Base-by-base conservation (phyloP, 1,284 basidiomycete species). In the Naganishia cerealis region DNA sequence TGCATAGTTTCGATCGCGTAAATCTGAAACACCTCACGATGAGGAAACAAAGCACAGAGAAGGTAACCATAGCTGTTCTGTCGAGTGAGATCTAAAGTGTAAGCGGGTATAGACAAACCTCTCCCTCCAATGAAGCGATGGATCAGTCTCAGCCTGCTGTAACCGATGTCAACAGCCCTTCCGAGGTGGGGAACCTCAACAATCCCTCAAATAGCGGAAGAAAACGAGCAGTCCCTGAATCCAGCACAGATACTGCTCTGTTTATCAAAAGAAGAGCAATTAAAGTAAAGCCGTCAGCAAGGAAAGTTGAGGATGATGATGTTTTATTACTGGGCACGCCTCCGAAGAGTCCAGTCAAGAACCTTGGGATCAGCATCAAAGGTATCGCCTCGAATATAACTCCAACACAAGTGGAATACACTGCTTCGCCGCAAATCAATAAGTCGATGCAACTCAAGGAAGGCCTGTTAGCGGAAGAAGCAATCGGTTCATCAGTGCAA, bases 201-300 rank as follows among this genome's bases (percentile, higher is more conserved):
- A 18, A 50, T 10, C 54, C 61, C 21, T 40, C 50, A 24, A 54
- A 42, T 24, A 59, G 24, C 29, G 13, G 13, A 18, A 39, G 50
- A n/a, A 63, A 63, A 52, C 50, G 61, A 40, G 42, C 61, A 54
- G 50, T 38, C 6, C 50, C 61, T 21, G 61, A 63, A 63, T 40
- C 61, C 21, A 24, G 39, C 61, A 50, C 46, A 42, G 61, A 63
- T 12, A 63, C 50, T 5, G 50, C 50, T 13, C 26, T 63, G 21
- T 63, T 63, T 33, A 63, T 63, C 50, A 63, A 63, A n/a, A 63
- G 53, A n/a, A 40, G 61, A 29, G 61, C 61, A 12, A 29, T 63
- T 36, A 63, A 63, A 40, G 52, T 63, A 8, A 63, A 63, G 21
- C 61, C 61, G 9, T 63, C 61, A 16, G 43, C 53, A 24, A 36